Evolutionary conservation across 768 basidiomycete genomes (phyloP), one percentile per base, ranked within the genome.

Genomic region (Brasilioporus rufonigricans): DNA sequence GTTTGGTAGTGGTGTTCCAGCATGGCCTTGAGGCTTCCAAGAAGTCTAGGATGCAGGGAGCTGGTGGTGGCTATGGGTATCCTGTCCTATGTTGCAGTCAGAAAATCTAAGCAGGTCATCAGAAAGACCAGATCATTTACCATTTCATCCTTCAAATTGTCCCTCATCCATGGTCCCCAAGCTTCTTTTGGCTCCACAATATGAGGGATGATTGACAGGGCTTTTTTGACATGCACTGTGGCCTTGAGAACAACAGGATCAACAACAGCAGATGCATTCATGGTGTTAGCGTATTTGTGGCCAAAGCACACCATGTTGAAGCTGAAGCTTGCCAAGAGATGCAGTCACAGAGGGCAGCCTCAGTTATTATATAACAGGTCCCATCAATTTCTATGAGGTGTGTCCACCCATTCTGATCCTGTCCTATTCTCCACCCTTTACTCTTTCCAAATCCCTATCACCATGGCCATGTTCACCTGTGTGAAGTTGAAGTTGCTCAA

Each of bases 61-160:
- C n/a, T 19, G 0, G 0, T 11, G 1, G 10, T 44, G 0, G 29
- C 2, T 31, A 4, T 44, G 0, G 3, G 18, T 10, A 31, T 4
- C 27, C 12, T 1, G 12, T 5, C 10, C 29, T 44, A 19, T 4
- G 31, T 11, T 33, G 12, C 10, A 33, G 33, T 11, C 33, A 13
- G 33, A 33, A 33, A 33, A 33, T 8, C 12, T 33, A 9, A 29
- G 27, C 4, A 9, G 5, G 9, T 29, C 5, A 9, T 29, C 27
- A 5, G 27, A 29, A 29, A 29, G 43, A 27, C 13, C 10, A 1
- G 14, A 4, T 47, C 1, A 1, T 19, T 46, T 35, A 23, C 23
- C 29, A 21, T 5, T 21, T 32, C 21, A 7, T 13, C 13, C 12
- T 5, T 13, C 1, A 47, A 18, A 2, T 47, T 21, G 5, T 46